Conservation (phyloP, 805 yeast genomes). For the Blastobotrys americana region DNA sequence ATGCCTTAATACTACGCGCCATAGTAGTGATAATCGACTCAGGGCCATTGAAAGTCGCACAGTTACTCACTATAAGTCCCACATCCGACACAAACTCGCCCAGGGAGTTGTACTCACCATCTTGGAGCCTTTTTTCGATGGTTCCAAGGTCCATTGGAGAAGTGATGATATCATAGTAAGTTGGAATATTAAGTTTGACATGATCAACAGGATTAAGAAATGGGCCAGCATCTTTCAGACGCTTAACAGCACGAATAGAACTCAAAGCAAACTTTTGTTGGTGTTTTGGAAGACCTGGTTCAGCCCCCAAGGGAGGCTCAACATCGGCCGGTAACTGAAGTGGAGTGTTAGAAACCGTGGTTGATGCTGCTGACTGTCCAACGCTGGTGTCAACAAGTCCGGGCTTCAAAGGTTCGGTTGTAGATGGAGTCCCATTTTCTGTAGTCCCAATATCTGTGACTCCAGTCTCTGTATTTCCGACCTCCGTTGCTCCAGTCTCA, state of each 20-base stretch:
- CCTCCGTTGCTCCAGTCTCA: too few species aligned
- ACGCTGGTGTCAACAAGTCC: too few species aligned
- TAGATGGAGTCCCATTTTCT: slow-evolving; percentile 4
- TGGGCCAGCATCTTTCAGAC: slow-evolving; percentile 89
- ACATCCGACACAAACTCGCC: slow-evolving; percentile 68
- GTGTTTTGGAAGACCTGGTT: slow-evolving; percentile 40
- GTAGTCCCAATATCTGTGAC: background rate
- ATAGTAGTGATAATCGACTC: slow-evolving; percentile 77
- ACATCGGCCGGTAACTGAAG: background rate
- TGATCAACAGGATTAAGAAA: slow-evolving; percentile 87
- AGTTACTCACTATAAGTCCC: slow-evolving; percentile 76
- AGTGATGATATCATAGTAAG: slow-evolving; percentile 73
- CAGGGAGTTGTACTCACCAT: slow-evolving; percentile 64
- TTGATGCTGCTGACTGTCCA: too few species aligned
- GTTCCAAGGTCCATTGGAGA: slow-evolving; percentile 93
- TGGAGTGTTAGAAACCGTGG: too few species aligned
- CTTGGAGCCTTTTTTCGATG: slow-evolving; percentile 70
- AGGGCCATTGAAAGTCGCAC: slow-evolving; percentile 78
- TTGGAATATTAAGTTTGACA: slow-evolving; percentile 80
- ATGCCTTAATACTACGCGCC: slow-evolving; percentile 85
- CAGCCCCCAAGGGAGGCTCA: slow-evolving; percentile 11
- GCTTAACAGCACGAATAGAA: slow-evolving; percentile 75
- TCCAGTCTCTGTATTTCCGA: background rate
- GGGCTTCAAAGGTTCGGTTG: too few species aligned
- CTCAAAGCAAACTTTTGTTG: slow-evolving; percentile 75